Conservation (phyloP, 2,329 filamentous ascomycete species). For the Alternaria ventricosa region DNA sequence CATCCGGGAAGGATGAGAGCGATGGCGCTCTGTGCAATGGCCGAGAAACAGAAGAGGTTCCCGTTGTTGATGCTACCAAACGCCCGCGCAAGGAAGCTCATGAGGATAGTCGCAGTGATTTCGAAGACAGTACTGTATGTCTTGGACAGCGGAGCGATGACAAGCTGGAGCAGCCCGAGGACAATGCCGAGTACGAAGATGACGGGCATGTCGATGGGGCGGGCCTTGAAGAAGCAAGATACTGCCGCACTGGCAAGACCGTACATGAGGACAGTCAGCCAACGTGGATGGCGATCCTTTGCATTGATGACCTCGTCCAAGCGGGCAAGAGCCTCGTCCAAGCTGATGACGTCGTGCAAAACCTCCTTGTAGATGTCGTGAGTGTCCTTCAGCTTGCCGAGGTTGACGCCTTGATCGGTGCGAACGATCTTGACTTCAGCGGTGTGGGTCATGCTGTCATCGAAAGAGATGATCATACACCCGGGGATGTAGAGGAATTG, state of each 20-base stretch:
- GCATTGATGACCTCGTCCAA: slow-evolving; percentile 67
- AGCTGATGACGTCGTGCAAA: slow-evolving; percentile 72
- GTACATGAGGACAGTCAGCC: slow-evolving; percentile 67
- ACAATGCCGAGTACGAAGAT: slow-evolving; percentile 76
- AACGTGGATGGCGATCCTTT: slow-evolving; percentile 60
- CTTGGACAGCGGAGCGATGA: slow-evolving; percentile 74
- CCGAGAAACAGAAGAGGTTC: slow-evolving; percentile 56
- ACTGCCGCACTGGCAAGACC: slow-evolving; percentile 77
- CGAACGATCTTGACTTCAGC: slow-evolving; percentile 80
- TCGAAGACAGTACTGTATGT: slow-evolving; percentile 65
- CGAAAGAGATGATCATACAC: slow-evolving; percentile 93
- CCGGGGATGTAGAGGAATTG: slow-evolving; percentile 90
- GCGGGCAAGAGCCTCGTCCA: slow-evolving; percentile 71
- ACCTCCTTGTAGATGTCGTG: slow-evolving; percentile 82
- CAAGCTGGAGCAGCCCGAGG: slow-evolving; percentile 76
- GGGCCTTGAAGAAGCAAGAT: slow-evolving; percentile 78
- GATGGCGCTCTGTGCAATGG: slow-evolving; percentile 57
- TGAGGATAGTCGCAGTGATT: slow-evolving; percentile 54
- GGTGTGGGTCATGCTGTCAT: slow-evolving; percentile 67
- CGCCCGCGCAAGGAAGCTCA: slow-evolving; percentile 56
- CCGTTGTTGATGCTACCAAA: slow-evolving; percentile 55
- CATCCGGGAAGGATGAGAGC: slow-evolving; percentile 58
- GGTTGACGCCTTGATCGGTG: slow-evolving; percentile 71
- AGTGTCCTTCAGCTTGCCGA: slow-evolving; percentile 75
- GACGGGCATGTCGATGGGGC: slow-evolving; percentile 79